Conservation (phyloP, 345 rosid genomes). For the Citrus trifoliata region DNA sequence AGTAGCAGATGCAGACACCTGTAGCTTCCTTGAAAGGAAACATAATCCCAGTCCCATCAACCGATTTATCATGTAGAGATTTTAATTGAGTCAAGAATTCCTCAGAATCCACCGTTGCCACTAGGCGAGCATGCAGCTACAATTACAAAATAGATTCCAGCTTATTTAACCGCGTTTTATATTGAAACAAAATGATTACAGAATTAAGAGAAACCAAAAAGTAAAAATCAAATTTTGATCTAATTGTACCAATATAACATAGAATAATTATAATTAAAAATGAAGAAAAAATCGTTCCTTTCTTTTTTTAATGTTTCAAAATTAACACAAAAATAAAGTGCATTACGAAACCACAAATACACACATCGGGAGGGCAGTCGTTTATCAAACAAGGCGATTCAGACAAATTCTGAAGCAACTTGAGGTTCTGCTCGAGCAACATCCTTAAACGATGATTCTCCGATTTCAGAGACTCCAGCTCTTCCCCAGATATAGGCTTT, state of each 20-base stretch:
- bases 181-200: neutral
- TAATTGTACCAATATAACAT: neutral
- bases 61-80: conserved; percentile 41
- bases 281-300: neutral
- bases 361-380: conserved; percentile 82
- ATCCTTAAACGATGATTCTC: conserved; percentile 66
- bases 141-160: neutral
- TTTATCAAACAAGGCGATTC: conserved; percentile 54
- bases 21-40: conserved; percentile 89
- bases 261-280: neutral
- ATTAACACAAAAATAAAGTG: neutral
- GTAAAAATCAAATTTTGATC: neutral
- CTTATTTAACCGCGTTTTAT: neutral
- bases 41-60: conserved; percentile 41
- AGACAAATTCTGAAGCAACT: conserved; percentile 62
- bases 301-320: neutral
- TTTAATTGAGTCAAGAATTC: conserved; percentile 63
- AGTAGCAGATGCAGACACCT: conserved; percentile 33
- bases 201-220: neutral
- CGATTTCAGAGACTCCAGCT: conserved; percentile 51
- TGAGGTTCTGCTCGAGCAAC: conserved; percentile 71
- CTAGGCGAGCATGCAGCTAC: conserved; percentile 63
- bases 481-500: conserved; percentile 14
- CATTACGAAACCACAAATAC: conserved; percentile 13
- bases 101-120: conserved; percentile 65